Evolutionary conservation across 306 rosid species (phyloP).

Genomic region (Bauhinia variegata): DNA sequence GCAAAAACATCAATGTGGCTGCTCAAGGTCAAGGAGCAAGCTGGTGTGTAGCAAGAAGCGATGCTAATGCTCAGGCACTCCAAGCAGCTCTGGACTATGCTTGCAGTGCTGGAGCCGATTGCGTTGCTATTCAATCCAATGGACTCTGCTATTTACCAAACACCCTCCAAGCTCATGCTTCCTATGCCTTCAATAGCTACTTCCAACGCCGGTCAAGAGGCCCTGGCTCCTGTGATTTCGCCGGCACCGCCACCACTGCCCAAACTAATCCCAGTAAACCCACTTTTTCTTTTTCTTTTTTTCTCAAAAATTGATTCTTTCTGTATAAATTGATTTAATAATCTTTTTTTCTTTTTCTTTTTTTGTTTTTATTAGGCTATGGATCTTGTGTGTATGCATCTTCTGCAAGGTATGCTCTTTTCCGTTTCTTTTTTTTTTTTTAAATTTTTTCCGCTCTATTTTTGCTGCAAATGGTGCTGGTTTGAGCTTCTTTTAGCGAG

Average conservation of each 20-base stretch:
- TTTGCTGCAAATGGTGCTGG: neutral
- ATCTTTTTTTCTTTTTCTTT: neutral
- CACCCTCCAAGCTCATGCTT: slow-evolving; percentile 90
- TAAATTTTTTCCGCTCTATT: neutral
- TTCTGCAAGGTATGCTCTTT: slow-evolving; percentile 59
- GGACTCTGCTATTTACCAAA: slow-evolving; percentile 88
- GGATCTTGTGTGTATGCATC: slow-evolving; percentile 98
- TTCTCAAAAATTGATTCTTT: neutral
- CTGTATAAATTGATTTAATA: neutral
- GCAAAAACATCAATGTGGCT: neutral
- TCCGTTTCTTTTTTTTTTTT: neutral
- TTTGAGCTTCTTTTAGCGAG: neutral
- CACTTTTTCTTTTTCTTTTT: neutral
- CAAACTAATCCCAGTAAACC: slow-evolving; percentile 76
- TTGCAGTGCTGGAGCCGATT: slow-evolving; percentile 76
- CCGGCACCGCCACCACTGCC: slow-evolving; percentile 79
- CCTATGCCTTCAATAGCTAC: slow-evolving; percentile 87
- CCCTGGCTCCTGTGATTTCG: slow-evolving; percentile 80
- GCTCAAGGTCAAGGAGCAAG: slow-evolving; percentile 37
- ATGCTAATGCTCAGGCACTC: slow-evolving; percentile 51
- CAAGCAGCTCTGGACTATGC: slow-evolving; percentile 86
- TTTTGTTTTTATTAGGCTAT: slow-evolving; percentile 57
- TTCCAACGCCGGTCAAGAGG: slow-evolving; percentile 63
- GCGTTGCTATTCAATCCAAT: slow-evolving; percentile 56
- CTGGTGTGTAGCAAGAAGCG: slow-evolving; percentile 90